Base-by-base conservation (phyloP, 2,329 filamentous ascomycete genomes). In the Aspergillus proliferans region DNA sequence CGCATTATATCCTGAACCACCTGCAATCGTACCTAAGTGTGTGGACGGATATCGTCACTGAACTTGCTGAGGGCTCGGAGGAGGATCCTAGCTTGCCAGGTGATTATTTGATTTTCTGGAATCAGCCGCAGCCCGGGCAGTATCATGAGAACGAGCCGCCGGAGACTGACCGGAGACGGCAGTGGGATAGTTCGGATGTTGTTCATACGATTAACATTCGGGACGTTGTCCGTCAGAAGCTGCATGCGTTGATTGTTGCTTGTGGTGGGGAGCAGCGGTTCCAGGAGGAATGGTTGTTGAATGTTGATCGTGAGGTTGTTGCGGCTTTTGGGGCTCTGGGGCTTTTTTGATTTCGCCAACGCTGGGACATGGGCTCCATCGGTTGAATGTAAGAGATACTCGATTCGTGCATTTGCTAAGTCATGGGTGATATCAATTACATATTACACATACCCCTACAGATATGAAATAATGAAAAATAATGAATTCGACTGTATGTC, bases 1-100 rank as follows among this genome's bases (percentile, higher is more conserved):
- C 73, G 2, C 10, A 57, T 3, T 70, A 70, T 48, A 64, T 75
- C 38, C 64, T 75, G 40, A 68, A 67, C 19, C 63, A 72, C 28
- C 57, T 77, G 21, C 74, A 77, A 53, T 71, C 70, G 4, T 71
- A 76, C 43, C 61, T 77, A 10, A 73, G 63, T 4, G 60, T 73
- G 24, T 76, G 73, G 73, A 76, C 73, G 2, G 71, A 75, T 50
- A 64, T 74, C 19, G 61, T 73, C 36, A 69, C 66, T 19, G 73
- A 76, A 46, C 59, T 76, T 2, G 64, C 70, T 10, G 71, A 75
- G 40, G 71, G 70, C 12, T 58, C 66, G 1, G 60, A 61, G 18
- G 60, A 66, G 4, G 71, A 73, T 30, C 61, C 63, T 22, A 61
- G 64, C 46, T 61, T 61, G 34, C 57, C 58, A 2, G 66, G 71